Base-by-base conservation (phyloP, 1,284 basidiomycete genomes). In the Lentinula novae-zelandiae region DNA sequence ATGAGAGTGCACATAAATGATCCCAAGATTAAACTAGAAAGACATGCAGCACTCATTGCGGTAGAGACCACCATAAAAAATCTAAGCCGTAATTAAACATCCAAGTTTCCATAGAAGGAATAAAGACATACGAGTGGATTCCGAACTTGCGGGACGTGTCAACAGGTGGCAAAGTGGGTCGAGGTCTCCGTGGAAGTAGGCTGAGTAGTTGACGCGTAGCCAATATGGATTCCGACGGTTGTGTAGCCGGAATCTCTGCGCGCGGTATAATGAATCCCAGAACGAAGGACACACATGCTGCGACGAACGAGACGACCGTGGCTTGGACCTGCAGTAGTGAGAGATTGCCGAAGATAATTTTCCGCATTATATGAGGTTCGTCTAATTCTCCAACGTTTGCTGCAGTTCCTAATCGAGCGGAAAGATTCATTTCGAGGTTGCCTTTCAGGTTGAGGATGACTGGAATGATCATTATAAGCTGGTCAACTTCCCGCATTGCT, bases 381-480 rank as follows among this genome's bases (percentile, higher is more conserved):
- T 98, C 95, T 5, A 98, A 85, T 66, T 95, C 89, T 58, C 96
- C 95, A 53, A 96, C 88, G 68, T 97, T 93, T 38, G 85, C 87
- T 3, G 87, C 84, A 1, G 90, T 92, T 3, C 85, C 84, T 13
- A 92, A 76, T n/a, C 89, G 81, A 2, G 90, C 88, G 10, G 89
- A 91, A 12, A 92, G 84, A 66, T 95, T 96, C 92, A 96, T 96
- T 75, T 96, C 95, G 51, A 98, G 83, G 68, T 98, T 98, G 15
- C 96, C 96, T 71, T 98, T 98, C 64, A 99, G 85, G 69, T 98
- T 99, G 67, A 96, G 84, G 22, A 98, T 80, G 67, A 97, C 95
- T 10, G 96, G 96, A 7, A 98, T 89, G 61, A 98, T 92, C 79
- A 98, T 96, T 69, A 98, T 96, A 61, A 98, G 87, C 73, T 99